Base-by-base conservation (phyloP, 768 basidiomycete species). In the Agaricus blazei region DNA sequence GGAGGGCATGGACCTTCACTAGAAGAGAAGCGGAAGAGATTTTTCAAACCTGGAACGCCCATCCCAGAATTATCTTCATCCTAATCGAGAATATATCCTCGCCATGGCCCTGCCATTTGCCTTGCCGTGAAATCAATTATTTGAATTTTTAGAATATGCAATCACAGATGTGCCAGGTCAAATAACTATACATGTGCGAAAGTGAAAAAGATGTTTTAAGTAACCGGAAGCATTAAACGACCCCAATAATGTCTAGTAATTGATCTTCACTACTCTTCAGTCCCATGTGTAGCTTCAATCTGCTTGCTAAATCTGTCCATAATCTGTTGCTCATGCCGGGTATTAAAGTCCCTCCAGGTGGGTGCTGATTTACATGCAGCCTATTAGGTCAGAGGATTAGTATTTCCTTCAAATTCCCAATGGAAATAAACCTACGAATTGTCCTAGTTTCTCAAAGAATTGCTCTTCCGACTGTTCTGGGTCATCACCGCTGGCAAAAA, bases 1-100 rank as follows among this genome's bases (percentile, higher is more conserved):
- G 82, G 83, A 41, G 74, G 77, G 48, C 62, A 70, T 3, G 68
- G 69, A 49, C 58, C 66, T 58, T 64, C 70, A 59, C 72, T 76
- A 62, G 90, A 92, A 65, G 90, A 90, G 69, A 82, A 77, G 60
- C 80, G 88, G 64, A 81, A 75, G 70, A 79, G 74, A 40, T 96
- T 97, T 73, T 96, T 96, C 79, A 96, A 95, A 71, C 54, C 48
- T 27, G 54, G 54, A 42, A 74, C 77, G 64, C 71, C 74, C 59
- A 71, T 75, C 59, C 68, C 71, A 47, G 59, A 75, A 57, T 61
- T 73, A 59, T 70, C 73, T 42, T 51, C 65, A 34, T 48, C 61
- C 61, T 34, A 36, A 31, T 56, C 58, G 50, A 60, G 43, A 44
- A 54, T 56, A 58, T 28, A 55, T 49, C 48, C 41, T 19, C 34